Base-by-base conservation (phyloP, 2,329 filamentous ascomycete genomes). In the Arthrinium puccinioides region DNA sequence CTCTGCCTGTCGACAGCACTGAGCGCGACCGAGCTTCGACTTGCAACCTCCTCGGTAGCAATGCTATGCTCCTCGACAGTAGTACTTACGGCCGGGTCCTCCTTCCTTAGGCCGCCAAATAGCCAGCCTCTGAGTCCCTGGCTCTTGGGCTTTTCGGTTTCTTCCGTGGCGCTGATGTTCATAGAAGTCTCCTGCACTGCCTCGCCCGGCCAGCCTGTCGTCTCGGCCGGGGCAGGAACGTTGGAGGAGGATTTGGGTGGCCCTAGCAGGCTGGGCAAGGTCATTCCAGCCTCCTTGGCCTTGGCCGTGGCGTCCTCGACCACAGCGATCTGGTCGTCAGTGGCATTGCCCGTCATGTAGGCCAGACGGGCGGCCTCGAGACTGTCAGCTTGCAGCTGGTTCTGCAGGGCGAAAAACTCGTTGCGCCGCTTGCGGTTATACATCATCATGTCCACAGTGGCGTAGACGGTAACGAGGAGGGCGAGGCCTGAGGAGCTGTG, bases 391-490 rank as follows among this genome's bases (percentile, higher is more conserved):
- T 69, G 66, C 52, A 77, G 61, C 43, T 67, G 61, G 56, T 66
- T 66, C 52, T 77, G 73, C 38, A 72, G 63, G 41, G 72, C 68
- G 50, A 72, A 52, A 63, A 76, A 79, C 55, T 79, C 75, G 51
- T 59, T 61, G 51, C 73, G 74, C 50, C 74, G 73, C 59, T 72
- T 69, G 50, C 70, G 70, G 65, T 79, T 79, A 58, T 74, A 72
- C 37, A 66, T 63, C 42, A 78, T 63, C 75, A 79, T 79, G 57
- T 79, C 75, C 62, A 66, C 70, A 14, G 74, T 70, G 24, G 75
- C 76, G 63, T 78, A 79, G 44, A 69, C 60, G 38, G 72, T 77
- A 27, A 75, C 63, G 20, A 78, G 61, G 45, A 67, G 65, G 42
- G 73, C 73, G 43, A 79, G 62, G 34, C 64, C 74, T 77, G 41